Conservation (phyloP, 441 rosid species). For the Erodium texanum region DNA sequence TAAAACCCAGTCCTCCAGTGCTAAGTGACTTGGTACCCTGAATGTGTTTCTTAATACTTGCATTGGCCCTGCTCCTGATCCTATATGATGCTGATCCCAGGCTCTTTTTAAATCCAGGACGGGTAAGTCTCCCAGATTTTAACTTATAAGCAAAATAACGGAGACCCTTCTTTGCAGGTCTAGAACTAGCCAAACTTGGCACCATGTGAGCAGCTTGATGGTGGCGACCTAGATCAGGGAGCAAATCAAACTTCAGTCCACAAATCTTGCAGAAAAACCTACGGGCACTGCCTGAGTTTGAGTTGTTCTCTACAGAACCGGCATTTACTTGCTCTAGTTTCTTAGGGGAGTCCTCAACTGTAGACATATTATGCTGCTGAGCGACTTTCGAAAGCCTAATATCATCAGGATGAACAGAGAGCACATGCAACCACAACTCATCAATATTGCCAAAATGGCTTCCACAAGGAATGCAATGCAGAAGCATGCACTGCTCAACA, state of each 20-base stretch:
- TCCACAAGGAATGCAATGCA: conserved; percentile 84
- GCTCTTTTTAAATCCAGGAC: conserved; percentile 76
- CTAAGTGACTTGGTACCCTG: conserved; percentile 51
- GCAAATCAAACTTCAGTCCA: conserved; percentile 77
- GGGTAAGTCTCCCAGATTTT: conserved; percentile 91
- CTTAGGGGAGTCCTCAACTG: conserved; percentile 29
- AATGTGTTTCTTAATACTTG: conserved; percentile 62
- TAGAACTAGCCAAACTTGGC: conserved; percentile 44
- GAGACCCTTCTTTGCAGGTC: conserved; percentile 63
- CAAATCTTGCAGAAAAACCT: conserved; percentile 79
- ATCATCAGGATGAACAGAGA: conserved; percentile 56
- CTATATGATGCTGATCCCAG: conserved; percentile 68
- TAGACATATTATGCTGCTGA: conserved; percentile 27
- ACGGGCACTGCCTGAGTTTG: conserved; percentile 37
- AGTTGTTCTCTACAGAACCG: conserved; percentile 31
- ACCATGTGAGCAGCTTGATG: conserved; percentile 99
- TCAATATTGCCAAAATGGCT: conserved; percentile 84
- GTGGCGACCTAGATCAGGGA: conserved; percentile 98
- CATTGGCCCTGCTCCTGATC: conserved; percentile 60
- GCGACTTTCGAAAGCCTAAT: conserved; percentile 40
- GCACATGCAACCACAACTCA: conserved; percentile 73
- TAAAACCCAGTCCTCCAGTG: conserved; percentile 25
- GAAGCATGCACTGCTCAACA: conserved; percentile 96
- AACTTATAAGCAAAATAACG: conserved; percentile 59
- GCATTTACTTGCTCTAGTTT: conserved; percentile 34